Evolutionary conservation across 768 basidiomycete genomes (phyloP), one percentile per base, ranked within the genome.

Genomic region (Trametes maxima): DNA sequence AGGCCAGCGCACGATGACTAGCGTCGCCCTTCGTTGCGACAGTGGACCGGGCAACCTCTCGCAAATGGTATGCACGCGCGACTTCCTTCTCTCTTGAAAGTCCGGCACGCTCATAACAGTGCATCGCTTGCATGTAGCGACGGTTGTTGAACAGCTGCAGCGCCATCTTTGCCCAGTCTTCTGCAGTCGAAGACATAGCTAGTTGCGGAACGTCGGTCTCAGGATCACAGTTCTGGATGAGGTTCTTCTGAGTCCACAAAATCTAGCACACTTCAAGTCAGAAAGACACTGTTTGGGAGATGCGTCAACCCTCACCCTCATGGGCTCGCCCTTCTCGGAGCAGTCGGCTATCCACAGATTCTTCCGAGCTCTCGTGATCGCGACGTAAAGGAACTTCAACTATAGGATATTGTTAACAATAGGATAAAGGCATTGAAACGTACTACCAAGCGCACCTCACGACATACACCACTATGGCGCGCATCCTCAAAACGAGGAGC

Each of bases 331-430:
- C 58, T 79, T 83, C 0, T 76, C 72, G 0, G 87, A 88, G 36
- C 75, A 78, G 68, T 90, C 89, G 1, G 82, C 81, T 19, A 90
- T 83, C 87, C 89, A 88, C 6, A 90, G 67, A 52, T 88, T 86
- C 57, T 85, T 86, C 42, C 85, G 79, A 0, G 88, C 87, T 43
- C 89, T 72, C 0, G 89, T 90, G 16, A 89, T 80, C 0, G 87
- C 89, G 2, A 90, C 88, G 57, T 90, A 90, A 0, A 90, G 72
- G 45, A 77, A 80, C 65, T 90, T 90, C 21, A 90, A 75, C 87
- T 89, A 25, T 25, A 1, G 42, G 10, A 40, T 43, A 43, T 33
- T 37, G 50, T 55, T 22, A 57, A 25, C 17, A 50, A 33, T 5
- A 21, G 16, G 14, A 19, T 51, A 16, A 11, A 7, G 25, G 2